Evolutionary conservation across 139 green algal species (phyloP).

Genomic region (Eudorina sp.): DNA sequence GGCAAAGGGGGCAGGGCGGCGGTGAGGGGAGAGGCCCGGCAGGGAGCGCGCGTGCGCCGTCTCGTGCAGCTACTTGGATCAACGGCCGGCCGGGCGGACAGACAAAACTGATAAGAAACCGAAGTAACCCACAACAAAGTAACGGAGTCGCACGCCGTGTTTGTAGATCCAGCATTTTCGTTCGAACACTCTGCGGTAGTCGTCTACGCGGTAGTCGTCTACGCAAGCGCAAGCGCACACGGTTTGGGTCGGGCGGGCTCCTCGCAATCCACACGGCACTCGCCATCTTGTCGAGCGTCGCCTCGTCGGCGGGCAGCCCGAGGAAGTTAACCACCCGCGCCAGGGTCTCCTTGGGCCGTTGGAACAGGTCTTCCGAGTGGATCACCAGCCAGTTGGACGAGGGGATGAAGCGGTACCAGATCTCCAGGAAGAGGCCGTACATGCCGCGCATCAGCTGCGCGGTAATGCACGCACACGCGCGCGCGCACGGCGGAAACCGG

Average conservation of each 20-base stretch:
- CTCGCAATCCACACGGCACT: background rate
- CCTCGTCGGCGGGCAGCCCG: constrained; percentile 17
- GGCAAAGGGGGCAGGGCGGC: no score
- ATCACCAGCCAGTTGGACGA: constrained; percentile 46
- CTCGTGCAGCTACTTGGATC: no score
- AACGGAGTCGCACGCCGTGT: no score
- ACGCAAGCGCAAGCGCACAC: background rate
- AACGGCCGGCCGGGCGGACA: no score
- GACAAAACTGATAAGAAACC: no score
- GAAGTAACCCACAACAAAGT: no score
- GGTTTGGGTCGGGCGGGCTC: background rate
- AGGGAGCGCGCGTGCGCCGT: no score
- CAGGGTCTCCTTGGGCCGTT: background rate
- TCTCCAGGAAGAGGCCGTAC: constrained; percentile 61
- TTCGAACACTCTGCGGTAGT: background rate
- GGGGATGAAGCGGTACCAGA: constrained; percentile 63
- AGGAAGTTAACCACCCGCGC: constrained; percentile 40
- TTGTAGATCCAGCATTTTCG: background rate
- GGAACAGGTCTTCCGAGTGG: constrained; percentile 42
- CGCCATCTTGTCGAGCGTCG: constrained; percentile 17
- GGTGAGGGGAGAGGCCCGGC: no score
- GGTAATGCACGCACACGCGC: background rate
- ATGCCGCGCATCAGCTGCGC: constrained; percentile 64
- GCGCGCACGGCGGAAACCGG: no score
- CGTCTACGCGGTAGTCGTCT: background rate